Conservation (phyloP, 2,329 filamentous ascomycete genomes). For the Colletotrichum nymphaeae region DNA sequence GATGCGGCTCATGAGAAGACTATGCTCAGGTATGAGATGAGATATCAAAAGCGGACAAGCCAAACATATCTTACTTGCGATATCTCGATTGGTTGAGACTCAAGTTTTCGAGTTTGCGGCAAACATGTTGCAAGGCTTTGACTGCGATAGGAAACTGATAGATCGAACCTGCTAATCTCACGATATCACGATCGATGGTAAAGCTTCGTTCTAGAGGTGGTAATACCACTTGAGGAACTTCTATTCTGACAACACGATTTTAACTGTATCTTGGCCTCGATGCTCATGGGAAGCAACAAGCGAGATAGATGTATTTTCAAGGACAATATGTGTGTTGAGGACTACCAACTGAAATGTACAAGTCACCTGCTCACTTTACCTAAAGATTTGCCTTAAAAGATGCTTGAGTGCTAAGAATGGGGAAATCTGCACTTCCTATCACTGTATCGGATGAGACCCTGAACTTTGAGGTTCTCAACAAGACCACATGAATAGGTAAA, state of each 20-base stretch:
- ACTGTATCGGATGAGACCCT: no score
- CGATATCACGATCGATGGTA: background rate
- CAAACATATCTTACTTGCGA: background rate
- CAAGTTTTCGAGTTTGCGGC: no score
- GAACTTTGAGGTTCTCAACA: background rate
- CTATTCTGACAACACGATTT: background rate
- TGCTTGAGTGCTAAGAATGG: background rate
- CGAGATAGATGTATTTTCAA: no score
- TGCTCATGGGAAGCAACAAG: background rate
- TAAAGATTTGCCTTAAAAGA: background rate
- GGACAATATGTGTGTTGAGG: background rate
- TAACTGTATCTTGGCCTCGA: background rate
- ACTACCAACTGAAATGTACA: background rate
- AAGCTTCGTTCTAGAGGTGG: background rate
- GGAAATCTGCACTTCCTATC: background rate
- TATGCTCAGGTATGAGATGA: background rate
- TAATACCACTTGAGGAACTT: background rate
- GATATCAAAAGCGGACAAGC: background rate
- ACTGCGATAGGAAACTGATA: background rate
- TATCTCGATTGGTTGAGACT: background rate
- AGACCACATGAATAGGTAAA: background rate
- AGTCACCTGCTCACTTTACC: background rate
- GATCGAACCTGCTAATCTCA: background rate
- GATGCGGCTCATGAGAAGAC: background rate
- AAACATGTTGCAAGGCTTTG: background rate